Evolutionary conservation across 2,329 filamentous ascomycete genomes (phyloP).

Genomic region (Ophiostoma sp.): DNA sequence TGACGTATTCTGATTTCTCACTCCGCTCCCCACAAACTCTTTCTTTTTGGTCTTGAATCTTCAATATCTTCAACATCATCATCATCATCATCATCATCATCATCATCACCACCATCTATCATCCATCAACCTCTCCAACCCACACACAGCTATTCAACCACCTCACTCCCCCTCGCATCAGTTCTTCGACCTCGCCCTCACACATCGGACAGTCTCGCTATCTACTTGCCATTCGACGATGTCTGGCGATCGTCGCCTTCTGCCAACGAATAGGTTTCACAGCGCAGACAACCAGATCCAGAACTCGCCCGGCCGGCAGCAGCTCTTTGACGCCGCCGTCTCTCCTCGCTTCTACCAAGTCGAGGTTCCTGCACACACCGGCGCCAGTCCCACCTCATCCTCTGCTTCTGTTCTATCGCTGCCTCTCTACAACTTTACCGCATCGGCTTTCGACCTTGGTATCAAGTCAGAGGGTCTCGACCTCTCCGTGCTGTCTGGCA

Average conservation of each 20-base stretch:
- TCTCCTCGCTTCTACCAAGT: conserved; percentile 25
- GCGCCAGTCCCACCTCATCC: conserved; percentile 30
- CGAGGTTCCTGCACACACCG: conserved; percentile 16
- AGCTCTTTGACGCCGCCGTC: conserved; percentile 20
- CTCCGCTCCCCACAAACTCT: not conserved
- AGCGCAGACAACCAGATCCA: conserved; percentile 5
- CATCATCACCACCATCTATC: not conserved
- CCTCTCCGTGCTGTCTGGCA: conserved; percentile 27
- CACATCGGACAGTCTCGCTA: not conserved
- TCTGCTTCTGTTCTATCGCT: conserved; percentile 29
- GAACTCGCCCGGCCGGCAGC: conserved; percentile 15
- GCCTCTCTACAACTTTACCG: conserved; percentile 29
- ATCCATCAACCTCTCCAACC: not conserved
- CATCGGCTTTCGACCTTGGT: conserved; percentile 17
- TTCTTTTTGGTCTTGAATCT: not conserved
- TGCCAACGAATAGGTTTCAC: not conserved
- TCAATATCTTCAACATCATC: not conserved
- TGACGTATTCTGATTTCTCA: not conserved
- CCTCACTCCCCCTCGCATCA: not conserved
- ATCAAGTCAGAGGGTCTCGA: conserved; percentile 13
- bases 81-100: not conserved
- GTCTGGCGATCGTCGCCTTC: conserved; percentile 25
- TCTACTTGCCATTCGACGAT: conserved; percentile 21
- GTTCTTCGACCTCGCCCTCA: not conserved
- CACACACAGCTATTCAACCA: not conserved